Percentiles rank a stretch among this genome's conserved stretches.
phyloP scores from a whole-genome alignment of 495 filamentous ascomycete genomes.

The Pyrenopolyporus hunteri region DNA sequence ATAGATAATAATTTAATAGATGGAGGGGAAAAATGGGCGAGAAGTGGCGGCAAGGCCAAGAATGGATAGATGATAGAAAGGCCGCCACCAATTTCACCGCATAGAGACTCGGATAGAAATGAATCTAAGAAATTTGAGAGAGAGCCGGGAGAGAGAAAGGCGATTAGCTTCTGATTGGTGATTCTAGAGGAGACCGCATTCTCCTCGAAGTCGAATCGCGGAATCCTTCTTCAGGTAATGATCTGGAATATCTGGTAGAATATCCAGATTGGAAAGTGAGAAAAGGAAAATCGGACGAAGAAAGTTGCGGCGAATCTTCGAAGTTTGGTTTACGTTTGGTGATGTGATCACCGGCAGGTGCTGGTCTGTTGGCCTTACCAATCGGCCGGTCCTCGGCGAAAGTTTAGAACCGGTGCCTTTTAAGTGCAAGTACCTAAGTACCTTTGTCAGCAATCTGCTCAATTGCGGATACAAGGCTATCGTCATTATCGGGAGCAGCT shows the following conservation, averaged over 20 bases:
- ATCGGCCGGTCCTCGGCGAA: constrained; percentile 36
- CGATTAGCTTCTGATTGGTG: constrained; percentile 30
- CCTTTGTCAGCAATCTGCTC: constrained; percentile 23
- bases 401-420: constrained; percentile 15
- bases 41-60: neutral
- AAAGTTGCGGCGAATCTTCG: constrained; percentile 36
- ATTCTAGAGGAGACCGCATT: constrained; percentile 32
- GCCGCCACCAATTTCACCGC: neutral
- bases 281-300: no score
- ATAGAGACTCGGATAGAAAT: constrained; percentile 13
- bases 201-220: constrained; percentile 19
- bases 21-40: constrained; percentile 11
- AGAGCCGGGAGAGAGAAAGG: constrained; percentile 26
- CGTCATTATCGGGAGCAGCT: neutral
- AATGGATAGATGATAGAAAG: neutral
- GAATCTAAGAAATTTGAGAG: no score
- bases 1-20: neutral
- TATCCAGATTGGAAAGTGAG: neutral
- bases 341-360: constrained; percentile 28
- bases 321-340: constrained; percentile 25
- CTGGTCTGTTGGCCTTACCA: constrained; percentile 1
- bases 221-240: neutral
- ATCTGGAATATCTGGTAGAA: neutral
- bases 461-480: constrained; percentile 11
- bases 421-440: no score